A percentile compares a stretch with the other conserved stretches of the same genome.
These are phyloP conservation scores for Phialophora verrucosa DNA, from an alignment of 2,329 filamentous ascomycete genomes.

Conservation along the genomic window DNA sequence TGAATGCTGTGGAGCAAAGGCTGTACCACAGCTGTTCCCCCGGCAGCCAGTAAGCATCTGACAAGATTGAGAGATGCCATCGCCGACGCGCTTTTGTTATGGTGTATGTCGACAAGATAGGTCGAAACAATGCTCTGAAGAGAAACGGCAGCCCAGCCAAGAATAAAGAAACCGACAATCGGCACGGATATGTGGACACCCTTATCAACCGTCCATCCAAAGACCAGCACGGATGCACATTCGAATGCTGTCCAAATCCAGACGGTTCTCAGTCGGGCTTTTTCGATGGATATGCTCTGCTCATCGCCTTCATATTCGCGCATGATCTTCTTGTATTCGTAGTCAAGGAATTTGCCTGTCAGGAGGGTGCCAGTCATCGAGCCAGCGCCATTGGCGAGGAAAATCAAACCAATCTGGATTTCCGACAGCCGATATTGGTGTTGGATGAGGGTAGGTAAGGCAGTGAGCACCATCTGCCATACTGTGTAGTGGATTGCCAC, in stretches of 20 bases:
- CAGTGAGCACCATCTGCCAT: constrained; percentile 63
- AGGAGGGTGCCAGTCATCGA: constrained; percentile 60
- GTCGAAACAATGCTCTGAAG: constrained; percentile 58
- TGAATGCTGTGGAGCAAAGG: constrained; percentile 56
- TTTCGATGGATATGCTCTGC: constrained; percentile 56
- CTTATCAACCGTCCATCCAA: constrained; percentile 61
- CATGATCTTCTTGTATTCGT: constrained; percentile 51
- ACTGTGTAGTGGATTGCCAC: constrained; percentile 59
- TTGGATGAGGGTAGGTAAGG: constrained; percentile 58
- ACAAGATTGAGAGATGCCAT: constrained; percentile 60
- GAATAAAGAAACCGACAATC: constrained; percentile 58
- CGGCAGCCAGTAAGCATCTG: constrained; percentile 59
- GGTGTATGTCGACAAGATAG: constrained; percentile 61
- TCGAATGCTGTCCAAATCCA: constrained; percentile 55
- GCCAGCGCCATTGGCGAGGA: constrained; percentile 62
- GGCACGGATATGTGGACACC: constrained; percentile 57
- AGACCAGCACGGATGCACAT: constrained; percentile 55
- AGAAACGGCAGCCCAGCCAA: constrained; percentile 59
- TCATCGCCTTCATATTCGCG: constrained; percentile 25
- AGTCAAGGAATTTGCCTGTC: constrained; percentile 60
- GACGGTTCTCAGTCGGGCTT: constrained; percentile 57
- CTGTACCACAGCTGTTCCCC: constrained; percentile 57
- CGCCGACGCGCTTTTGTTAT: constrained; percentile 56
- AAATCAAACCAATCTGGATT: constrained; percentile 57
- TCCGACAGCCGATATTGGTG: constrained; percentile 51